Base-by-base conservation (phyloP, 2,329 filamentous ascomycete species). In the Falciphora oryzae region DNA sequence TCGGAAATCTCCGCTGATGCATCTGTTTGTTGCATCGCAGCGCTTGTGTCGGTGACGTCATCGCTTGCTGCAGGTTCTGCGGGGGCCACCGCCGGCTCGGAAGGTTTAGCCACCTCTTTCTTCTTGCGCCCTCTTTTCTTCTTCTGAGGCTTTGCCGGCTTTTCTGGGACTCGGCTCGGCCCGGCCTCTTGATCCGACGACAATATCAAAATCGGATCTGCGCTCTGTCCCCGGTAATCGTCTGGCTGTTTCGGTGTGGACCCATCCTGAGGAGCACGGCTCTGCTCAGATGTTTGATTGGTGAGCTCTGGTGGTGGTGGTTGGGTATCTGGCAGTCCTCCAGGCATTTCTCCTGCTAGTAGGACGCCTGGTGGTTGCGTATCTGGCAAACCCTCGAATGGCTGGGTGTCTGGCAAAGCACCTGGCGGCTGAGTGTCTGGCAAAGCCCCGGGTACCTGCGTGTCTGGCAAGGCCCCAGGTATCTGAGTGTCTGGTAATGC, bases 51-150 rank as follows among this genome's bases (percentile, higher is more conserved):
- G 18, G 22, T 53, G 22, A 53, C 44, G 44, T n/a, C 18, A 53
- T 53, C 44, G 44, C 44, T 13, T 13, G 44, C 22, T 18, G 35
- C 32, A 32, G 35, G 4, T 25, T 59, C 57, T 6, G 28, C 35
- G 7, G 32, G 62, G 10, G 25, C 7, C 28, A n/a, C 16, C 53
- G 56, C 29, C 53, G 18, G 10, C 32, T 29, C 7, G 16, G 11
- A 53, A 14, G 16, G 53, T 28, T 44, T 32, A 22, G 38, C 44
- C n/a, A 35, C 4, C 11, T 65, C 67, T 65, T 71, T 75, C 65
- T 69, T 71, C 61, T 72, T 74, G 18, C 71, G 70, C 2, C 73
- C 73, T 56, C 70, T 69, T 65, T 73, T 74, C 62, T 73, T 74
- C 62, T 70, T 71, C n/a, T 68, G 69, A 22, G 67, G 63, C n/a